A percentile compares a stretch with the other conserved stretches of the same genome.
These are phyloP conservation scores for Canavalia gladiata DNA, from an alignment of 306 rosid species.

Conservation along the genomic window DNA sequence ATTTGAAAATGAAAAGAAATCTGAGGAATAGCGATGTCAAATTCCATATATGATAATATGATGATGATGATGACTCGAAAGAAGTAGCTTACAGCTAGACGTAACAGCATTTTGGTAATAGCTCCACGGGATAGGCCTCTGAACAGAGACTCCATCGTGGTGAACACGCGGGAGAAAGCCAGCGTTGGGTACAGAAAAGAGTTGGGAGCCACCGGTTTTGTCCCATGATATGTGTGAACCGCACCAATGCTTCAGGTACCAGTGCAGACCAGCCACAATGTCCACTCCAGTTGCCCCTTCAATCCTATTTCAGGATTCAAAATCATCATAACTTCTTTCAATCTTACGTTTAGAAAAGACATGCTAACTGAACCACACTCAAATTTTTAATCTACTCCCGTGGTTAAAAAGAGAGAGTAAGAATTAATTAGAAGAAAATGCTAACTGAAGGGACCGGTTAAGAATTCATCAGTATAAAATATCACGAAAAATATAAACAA, in stretches of 20 bases:
- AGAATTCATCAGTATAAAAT: no score
- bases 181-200: slow-evolving; percentile 66
- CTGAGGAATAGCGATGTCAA: slow-evolving; percentile 14
- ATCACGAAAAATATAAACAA: no score
- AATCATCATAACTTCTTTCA: slow-evolving; percentile 9
- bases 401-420: no score
- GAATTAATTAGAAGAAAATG: no score
- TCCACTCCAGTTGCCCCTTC: slow-evolving; percentile 86
- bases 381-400: no score
- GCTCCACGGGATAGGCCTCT: slow-evolving; percentile 83
- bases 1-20: slow-evolving; percentile 30
- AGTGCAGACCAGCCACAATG: slow-evolving; percentile 79
- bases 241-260: slow-evolving; percentile 84
- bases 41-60: neutral
- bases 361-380: no score
- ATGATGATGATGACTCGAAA: slow-evolving; percentile 9
- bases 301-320: slow-evolving; percentile 56
- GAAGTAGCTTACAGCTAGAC: slow-evolving; percentile 77
- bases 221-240: slow-evolving; percentile 92
- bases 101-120: slow-evolving; percentile 96
- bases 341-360: no score
- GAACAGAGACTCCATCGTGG: slow-evolving; percentile 61
- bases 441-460: no score
- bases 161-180: slow-evolving; percentile 69
- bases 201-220: slow-evolving; percentile 85